Conservation (phyloP, 345 rosid genomes). For the Clausena lansium region DNA sequence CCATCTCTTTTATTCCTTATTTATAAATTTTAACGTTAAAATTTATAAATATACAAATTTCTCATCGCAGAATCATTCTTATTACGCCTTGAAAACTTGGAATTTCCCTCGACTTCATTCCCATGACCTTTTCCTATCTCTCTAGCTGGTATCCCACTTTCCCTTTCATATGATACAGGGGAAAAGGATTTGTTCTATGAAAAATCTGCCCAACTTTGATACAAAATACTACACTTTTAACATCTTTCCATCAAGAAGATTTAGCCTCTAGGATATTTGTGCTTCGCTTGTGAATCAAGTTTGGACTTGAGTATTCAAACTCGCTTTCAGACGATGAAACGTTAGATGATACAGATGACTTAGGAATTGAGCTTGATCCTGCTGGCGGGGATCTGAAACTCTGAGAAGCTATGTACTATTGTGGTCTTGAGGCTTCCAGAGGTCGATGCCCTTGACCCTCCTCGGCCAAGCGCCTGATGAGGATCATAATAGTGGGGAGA, state of each 20-base stretch:
- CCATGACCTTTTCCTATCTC: not conserved
- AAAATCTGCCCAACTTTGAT: not conserved
- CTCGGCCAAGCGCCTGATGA: conserved; percentile 62
- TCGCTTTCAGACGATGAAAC: conserved; percentile 35
- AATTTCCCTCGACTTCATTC: not conserved
- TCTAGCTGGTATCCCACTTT: not conserved
- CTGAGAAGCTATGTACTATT: conserved; percentile 30
- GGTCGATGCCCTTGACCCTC: conserved; percentile 62
- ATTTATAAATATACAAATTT: not conserved
- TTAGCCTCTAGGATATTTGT: conserved; percentile 36
- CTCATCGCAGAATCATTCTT: too few species aligned
- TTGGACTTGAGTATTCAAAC: conserved; percentile 49
- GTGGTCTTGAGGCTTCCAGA: conserved; percentile 34
- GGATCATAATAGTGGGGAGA: conserved; percentile 69
- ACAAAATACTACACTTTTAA: conserved; percentile 13
- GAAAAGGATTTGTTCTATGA: not conserved
- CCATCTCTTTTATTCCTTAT: not conserved
- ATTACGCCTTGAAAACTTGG: too few species aligned
- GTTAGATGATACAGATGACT: conserved; percentile 62
- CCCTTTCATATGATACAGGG: not conserved
- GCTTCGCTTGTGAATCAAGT: conserved; percentile 39
- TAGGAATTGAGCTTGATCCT: conserved; percentile 25
- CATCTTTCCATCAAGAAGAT: conserved; percentile 25
- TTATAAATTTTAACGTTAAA: not conserved
- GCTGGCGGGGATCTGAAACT: conserved; percentile 34